A percentile compares a stretch with the other conserved stretches of the same genome.
Evolutionary conservation across 116 monocot species (phyloP).

Genomic region (Posidonia oceanica): DNA sequence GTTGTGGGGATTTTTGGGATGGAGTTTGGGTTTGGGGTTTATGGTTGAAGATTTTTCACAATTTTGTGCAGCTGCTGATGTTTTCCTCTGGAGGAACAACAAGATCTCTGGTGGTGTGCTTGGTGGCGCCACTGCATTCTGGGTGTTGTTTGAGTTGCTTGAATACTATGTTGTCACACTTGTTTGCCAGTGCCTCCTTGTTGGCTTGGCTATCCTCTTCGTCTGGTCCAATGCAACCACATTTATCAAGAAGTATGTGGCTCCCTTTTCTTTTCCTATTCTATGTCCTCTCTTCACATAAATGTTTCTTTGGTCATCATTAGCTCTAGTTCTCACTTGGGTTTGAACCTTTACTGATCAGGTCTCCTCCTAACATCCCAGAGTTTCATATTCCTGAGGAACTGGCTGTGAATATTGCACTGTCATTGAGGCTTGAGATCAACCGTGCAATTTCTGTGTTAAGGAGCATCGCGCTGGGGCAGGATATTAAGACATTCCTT

Average conservation of each 20-base stretch:
- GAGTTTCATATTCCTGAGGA: conserved; percentile 64
- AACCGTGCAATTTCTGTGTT: conserved; percentile 36
- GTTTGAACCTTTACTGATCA: background rate
- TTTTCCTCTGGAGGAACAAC: conserved; percentile 85
- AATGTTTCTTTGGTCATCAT: background rate
- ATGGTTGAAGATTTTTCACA: background rate
- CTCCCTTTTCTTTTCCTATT: background rate
- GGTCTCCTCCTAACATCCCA: conserved; percentile 46
- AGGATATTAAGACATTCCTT: conserved; percentile 66
- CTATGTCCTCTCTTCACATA: background rate
- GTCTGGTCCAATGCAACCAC: conserved; percentile 47
- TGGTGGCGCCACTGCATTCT: conserved; percentile 37
- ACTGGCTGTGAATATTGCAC: conserved; percentile 42
- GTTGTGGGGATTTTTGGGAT: background rate
- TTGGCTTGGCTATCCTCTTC: conserved; percentile 34
- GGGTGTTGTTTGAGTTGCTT: conserved; percentile 66
- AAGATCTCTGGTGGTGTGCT: conserved; percentile 56
- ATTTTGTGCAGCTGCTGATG: conserved; percentile 52
- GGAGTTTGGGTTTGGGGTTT: background rate
- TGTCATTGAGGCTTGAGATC: conserved; percentile 51
- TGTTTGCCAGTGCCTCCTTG: conserved; percentile 34
- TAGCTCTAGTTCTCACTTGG: background rate
- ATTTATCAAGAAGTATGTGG: conserved; percentile 50
- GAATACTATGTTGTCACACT: conserved; percentile 61
- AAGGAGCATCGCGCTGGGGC: conserved; percentile 59